phyloP scores from a whole-genome alignment of 331 rosid species.

The Spiraea crenata region DNA sequence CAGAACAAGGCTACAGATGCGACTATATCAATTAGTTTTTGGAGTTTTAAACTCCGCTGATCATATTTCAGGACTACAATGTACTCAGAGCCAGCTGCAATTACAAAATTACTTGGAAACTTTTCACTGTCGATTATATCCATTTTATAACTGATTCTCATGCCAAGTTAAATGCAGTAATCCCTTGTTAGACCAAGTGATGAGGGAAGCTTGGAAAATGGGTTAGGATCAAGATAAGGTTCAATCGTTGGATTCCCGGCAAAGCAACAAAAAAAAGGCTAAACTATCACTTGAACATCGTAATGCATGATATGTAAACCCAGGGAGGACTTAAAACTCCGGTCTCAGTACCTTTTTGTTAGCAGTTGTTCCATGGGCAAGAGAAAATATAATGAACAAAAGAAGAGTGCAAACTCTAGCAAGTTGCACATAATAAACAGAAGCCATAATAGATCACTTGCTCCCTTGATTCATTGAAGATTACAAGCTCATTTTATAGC shows the following conservation, averaged over 20 bases:
- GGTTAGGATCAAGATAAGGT: too few species aligned
- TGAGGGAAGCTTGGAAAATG: too few species aligned
- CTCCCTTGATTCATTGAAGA: constrained; percentile 11
- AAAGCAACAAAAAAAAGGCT: too few species aligned
- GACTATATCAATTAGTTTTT: background rate
- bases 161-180: background rate
- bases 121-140: too few species aligned
- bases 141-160: background rate
- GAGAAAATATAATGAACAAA: constrained; percentile 34
- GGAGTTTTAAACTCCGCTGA: background rate
- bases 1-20: background rate
- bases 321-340: too few species aligned
- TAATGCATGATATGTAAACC: background rate
- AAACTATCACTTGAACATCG: background rate
- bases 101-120: too few species aligned
- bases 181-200: too few species aligned
- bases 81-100: background rate
- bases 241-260: too few species aligned
- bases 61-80: background rate
- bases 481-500: constrained; percentile 38
- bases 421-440: constrained; percentile 26
- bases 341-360: constrained; percentile 34
- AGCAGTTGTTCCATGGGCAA: constrained; percentile 41
- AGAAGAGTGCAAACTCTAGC: constrained; percentile 28
- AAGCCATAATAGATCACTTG: constrained; percentile 8